Evolutionary conservation across 2,329 filamentous ascomycete genomes (phyloP).

Genomic region (Arthrocladium fulminans): DNA sequence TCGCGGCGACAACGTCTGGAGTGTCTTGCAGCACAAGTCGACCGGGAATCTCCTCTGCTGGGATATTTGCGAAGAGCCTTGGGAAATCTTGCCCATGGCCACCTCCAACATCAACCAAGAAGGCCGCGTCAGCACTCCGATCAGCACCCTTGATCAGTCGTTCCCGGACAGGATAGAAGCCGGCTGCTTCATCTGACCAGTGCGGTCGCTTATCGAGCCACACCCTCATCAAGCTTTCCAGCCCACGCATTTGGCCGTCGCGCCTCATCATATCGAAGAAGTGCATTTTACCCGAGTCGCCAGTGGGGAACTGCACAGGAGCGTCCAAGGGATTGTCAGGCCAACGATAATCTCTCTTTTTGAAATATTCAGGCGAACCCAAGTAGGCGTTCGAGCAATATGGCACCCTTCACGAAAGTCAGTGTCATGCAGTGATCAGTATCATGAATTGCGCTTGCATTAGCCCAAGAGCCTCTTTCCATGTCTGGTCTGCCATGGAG

Average conservation of each 20-base stretch:
- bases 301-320: constrained; percentile 18
- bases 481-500: constrained; percentile 17
- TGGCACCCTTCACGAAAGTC: constrained; percentile 1
- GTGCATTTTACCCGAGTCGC: constrained; percentile 13
- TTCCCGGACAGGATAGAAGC: constrained; percentile 25
- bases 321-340: constrained; percentile 12
- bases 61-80: constrained; percentile 12
- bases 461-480: constrained; percentile 16
- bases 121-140: constrained; percentile 19
- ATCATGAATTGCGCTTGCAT: neutral
- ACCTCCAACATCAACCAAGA: constrained; percentile 25
- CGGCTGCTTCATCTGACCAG: constrained; percentile 25
- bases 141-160: constrained; percentile 18
- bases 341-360: constrained; percentile 8
- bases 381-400: constrained; percentile 10
- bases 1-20: constrained; percentile 16
- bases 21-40: constrained; percentile 23
- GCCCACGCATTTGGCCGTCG: constrained; percentile 14
- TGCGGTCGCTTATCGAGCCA: constrained; percentile 25
- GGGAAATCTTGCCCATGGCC: constrained; percentile 22
- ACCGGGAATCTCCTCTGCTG: constrained; percentile 14
- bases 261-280: constrained; percentile 19
- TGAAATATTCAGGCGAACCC: constrained; percentile 19
- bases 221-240: constrained; percentile 20
- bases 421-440: constrained; percentile 10